Evolutionary conservation across 352 stramenopile genomes (phyloP), one percentile per base, ranked within the genome.

Genomic region (Pythium aquatile): DNA sequence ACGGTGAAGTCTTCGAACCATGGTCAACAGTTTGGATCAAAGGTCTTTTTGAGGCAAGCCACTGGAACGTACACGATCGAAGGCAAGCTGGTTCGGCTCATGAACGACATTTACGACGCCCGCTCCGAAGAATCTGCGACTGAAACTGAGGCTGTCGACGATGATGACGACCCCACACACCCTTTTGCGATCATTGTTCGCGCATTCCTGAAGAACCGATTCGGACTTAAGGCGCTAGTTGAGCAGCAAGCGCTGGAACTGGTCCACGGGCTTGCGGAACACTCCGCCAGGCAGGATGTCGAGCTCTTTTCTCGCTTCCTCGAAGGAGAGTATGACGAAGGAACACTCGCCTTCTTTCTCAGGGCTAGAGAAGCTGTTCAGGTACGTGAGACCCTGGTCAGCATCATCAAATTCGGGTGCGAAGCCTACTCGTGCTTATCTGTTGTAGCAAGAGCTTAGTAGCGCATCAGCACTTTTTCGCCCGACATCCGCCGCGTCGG

Each of bases 81-180:
- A 52, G 76, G 62, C 52, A 76, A 78, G 32, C 65, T 87, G 5
- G 63, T 82, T 17, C 70, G 73, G 28, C 76, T 85, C 1, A 77
- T 93, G 29, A 86, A 85, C 51, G 81, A 93, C 17, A 83, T 93
- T 35, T 93, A 91, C 59, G 81, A 93, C 62, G 74, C 81, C 26
- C 71, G 70, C 0, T n/a, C 40, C 0, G 71, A 76, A 39, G 79
- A 77, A 3, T 70, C 9, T 55, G 63, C 65, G 33, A 35, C 20
- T 52, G 35, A 11, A 9, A 29, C 29, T 44, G 16, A 20, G 3
- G 10, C 14, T 44, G n/a, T 17, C 17, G 16, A 33, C 10, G 16
- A 20, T 37, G 6, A 11, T 58, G 16, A 46, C 5, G 20, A 51
- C 5, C 9, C 8, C 16, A n/a, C 52, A 7, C 16, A 16, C 9